These are phyloP conservation scores for Crucibulum laeve DNA, from an alignment of 768 basidiomycete species.

Conservation along the genomic window DNA sequence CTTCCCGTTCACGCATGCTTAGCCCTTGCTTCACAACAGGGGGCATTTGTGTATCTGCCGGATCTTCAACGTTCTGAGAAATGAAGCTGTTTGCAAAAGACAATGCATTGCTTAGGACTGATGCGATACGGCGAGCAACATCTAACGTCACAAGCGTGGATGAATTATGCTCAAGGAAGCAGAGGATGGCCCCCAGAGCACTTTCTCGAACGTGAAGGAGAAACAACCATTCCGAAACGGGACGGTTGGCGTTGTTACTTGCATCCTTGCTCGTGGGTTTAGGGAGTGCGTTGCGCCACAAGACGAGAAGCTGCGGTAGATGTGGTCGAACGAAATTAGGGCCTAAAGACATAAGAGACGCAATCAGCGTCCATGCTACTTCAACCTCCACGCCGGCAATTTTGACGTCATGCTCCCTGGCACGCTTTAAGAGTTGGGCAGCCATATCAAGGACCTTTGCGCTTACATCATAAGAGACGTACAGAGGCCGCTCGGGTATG, in stretches of 20 bases:
- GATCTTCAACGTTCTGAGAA: constrained; percentile 65
- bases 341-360: constrained; percentile 87
- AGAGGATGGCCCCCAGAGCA: constrained; percentile 83
- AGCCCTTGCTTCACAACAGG: constrained; percentile 36
- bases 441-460: constrained; percentile 91
- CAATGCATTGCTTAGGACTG: constrained; percentile 86
- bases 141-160: constrained; percentile 81
- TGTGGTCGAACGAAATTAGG: constrained; percentile 93
- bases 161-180: constrained; percentile 80
- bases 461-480: constrained; percentile 91
- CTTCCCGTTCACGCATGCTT: constrained; percentile 72
- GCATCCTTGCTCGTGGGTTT: constrained; percentile 91
- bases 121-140: constrained; percentile 83
- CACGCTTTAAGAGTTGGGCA: constrained; percentile 82
- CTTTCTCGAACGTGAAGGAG: constrained; percentile 87
- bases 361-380: constrained; percentile 91
- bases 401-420: constrained; percentile 86
- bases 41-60: constrained; percentile 35
- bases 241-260: constrained; percentile 50
- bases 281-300: constrained; percentile 96
- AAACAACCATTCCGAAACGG: constrained; percentile 83
- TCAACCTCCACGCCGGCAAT: constrained; percentile 83
- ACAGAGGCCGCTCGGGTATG: constrained; percentile 83
- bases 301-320: constrained; percentile 87
- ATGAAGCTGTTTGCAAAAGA: constrained; percentile 84